Conservation (phyloP, 1,139 yeast genomes). For the Magnusiomyces fungicola region DNA sequence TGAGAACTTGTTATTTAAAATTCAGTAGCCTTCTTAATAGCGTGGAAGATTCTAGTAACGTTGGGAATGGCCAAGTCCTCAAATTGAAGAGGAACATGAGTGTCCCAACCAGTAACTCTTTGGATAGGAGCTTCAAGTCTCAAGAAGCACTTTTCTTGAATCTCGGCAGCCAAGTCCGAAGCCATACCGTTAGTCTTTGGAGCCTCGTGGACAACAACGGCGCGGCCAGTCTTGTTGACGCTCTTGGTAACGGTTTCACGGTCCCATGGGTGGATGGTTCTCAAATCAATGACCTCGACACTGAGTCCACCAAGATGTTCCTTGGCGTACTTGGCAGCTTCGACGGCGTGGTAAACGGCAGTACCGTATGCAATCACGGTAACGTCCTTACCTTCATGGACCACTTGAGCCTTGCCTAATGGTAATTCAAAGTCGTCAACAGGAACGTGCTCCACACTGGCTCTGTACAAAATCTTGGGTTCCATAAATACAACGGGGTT, state of each 20-base stretch:
- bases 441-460: slow-evolving; percentile 33
- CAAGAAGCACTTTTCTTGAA: slow-evolving; percentile 30
- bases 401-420: slow-evolving; percentile 31
- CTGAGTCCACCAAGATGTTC: slow-evolving; percentile 23
- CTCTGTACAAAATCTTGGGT: slow-evolving; percentile 33
- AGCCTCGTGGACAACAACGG: slow-evolving; percentile 32
- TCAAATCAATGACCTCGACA: slow-evolving; percentile 32
- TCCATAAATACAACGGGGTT: slow-evolving; percentile 35
- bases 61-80: slow-evolving; percentile 32
- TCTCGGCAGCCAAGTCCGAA: slow-evolving; percentile 33
- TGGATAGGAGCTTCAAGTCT: slow-evolving; percentile 32
- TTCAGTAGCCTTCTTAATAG: slow-evolving; percentile 27
- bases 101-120: slow-evolving; percentile 34
- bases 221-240: slow-evolving; percentile 32
- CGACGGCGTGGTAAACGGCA: slow-evolving; percentile 28
- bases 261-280: slow-evolving; percentile 35
- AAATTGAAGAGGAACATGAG: slow-evolving; percentile 30
- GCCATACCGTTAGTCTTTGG: slow-evolving; percentile 30
- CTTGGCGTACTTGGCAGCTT: slow-evolving; percentile 31
- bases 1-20: too few relatives aligned
- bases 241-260: slow-evolving; percentile 29
- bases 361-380: slow-evolving; percentile 34
- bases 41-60: slow-evolving; percentile 31
- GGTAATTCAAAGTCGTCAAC: slow-evolving; percentile 31
- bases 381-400: slow-evolving; percentile 28